Conservation (phyloP, 2,329 filamentous ascomycete species). For the Xylaria sp. region DNA sequence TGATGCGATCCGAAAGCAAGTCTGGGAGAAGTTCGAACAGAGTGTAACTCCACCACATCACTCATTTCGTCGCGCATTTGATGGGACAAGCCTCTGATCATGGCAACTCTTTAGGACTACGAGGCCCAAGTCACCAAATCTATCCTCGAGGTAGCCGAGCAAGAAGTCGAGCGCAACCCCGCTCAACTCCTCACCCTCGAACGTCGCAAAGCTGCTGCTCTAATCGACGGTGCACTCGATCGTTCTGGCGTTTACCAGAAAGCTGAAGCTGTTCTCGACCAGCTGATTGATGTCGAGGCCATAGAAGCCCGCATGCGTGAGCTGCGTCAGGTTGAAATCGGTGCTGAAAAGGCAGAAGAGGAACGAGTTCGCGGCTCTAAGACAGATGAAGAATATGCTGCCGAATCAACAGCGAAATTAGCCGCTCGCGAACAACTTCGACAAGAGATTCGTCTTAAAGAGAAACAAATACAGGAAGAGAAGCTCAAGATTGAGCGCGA, state of each 20-base stretch:
- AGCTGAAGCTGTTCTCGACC: constrained; percentile 69
- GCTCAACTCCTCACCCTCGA: constrained; percentile 74
- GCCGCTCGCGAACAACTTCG: constrained; percentile 66
- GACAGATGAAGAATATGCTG: constrained; percentile 75
- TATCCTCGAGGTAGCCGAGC: constrained; percentile 72
- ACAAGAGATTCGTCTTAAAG: constrained; percentile 63
- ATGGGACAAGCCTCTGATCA: constrained; percentile 14
- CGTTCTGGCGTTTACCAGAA: constrained; percentile 76
- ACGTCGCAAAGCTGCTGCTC: constrained; percentile 72
- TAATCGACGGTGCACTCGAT: constrained; percentile 80
- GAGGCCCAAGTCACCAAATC: constrained; percentile 69
- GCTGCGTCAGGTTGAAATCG: constrained; percentile 70
- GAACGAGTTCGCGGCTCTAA: constrained; percentile 71
- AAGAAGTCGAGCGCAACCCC: constrained; percentile 77
- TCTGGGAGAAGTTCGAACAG: constrained; percentile 75
- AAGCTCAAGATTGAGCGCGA: constrained; percentile 63
- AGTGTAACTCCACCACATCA: constrained; percentile 56
- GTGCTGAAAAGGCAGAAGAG: constrained; percentile 68
- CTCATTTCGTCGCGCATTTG: not conserved
- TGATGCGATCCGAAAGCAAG: constrained; percentile 75
- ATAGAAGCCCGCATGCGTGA: constrained; percentile 74
- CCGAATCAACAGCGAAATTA: constrained; percentile 66
- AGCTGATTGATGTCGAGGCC: constrained; percentile 69
- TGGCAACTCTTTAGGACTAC: constrained; percentile 61
- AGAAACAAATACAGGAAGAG: constrained; percentile 66